Evolutionary conservation across 768 basidiomycete species (phyloP).

Genomic region (Terana coerulea): DNA sequence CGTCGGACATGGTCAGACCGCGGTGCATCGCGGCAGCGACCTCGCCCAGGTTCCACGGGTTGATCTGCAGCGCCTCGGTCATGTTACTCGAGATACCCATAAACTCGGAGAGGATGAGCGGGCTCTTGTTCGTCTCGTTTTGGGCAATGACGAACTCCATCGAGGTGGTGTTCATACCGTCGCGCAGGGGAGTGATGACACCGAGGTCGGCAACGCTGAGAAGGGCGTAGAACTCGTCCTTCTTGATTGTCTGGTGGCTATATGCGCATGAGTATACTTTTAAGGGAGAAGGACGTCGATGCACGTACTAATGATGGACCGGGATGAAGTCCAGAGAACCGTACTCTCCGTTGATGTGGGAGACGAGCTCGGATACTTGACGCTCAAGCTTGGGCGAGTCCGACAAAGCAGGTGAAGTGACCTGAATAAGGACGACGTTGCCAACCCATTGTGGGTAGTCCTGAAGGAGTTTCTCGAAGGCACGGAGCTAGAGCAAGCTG

Average conservation of each 20-base stretch:
- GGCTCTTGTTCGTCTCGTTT: slow-evolving; percentile 74
- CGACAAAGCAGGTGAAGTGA: slow-evolving; percentile 88
- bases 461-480: slow-evolving; percentile 90
- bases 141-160: slow-evolving; percentile 99
- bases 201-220: slow-evolving; percentile 91
- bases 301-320: slow-evolving; percentile 92
- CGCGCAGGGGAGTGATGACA: slow-evolving; percentile 91
- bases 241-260: slow-evolving; percentile 95
- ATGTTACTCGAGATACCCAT: slow-evolving; percentile 96
- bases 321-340: slow-evolving; percentile 94
- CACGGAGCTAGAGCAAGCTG: slow-evolving; percentile 60
- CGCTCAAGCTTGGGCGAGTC: slow-evolving; percentile 94
- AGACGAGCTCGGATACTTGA: slow-evolving; percentile 89
- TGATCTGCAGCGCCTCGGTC: slow-evolving; percentile 84
- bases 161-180: slow-evolving; percentile 98
- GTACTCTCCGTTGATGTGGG: slow-evolving; percentile 94
- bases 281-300: not conserved
- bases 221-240: slow-evolving; percentile 97
- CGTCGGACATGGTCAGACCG: slow-evolving; percentile 76
- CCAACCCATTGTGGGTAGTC: slow-evolving; percentile 96
- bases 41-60: slow-evolving; percentile 94
- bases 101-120: slow-evolving; percentile 92
- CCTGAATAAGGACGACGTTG: slow-evolving; percentile 84
- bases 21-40: slow-evolving; percentile 88
- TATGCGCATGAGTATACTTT: not conserved